A percentile compares a stretch with the other conserved stretches of the same genome.
Conservation (phyloP, 768 basidiomycete species). For the Pulveroboletus sp. region DNA sequence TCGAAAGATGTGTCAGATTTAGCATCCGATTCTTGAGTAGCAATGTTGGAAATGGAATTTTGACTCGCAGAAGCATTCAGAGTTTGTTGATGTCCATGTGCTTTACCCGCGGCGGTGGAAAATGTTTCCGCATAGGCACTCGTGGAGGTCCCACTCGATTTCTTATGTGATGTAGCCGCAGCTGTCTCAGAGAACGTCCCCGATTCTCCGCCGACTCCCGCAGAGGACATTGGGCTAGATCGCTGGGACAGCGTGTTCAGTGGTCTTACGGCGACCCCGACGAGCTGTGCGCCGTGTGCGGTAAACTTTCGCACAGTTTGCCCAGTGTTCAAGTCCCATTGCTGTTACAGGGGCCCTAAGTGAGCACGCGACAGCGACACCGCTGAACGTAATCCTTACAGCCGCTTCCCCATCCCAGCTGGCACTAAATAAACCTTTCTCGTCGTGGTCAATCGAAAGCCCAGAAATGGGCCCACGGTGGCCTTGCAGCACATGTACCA, state of each 20-base stretch:
- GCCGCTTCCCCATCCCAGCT: constrained; percentile 91
- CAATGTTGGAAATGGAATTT: constrained; percentile 21
- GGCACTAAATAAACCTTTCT: constrained; percentile 84
- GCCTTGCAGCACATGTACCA: constrained; percentile 58
- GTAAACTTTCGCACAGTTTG: constrained; percentile 70
- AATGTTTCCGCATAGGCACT: constrained; percentile 22
- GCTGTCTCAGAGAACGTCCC: constrained; percentile 14
- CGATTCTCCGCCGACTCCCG: constrained; percentile 21
- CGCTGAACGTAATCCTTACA: constrained; percentile 42
- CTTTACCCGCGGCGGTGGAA: constrained; percentile 14
- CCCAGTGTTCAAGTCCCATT: constrained; percentile 98
- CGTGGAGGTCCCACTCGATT: constrained; percentile 12
- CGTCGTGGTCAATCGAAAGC: constrained; percentile 74
- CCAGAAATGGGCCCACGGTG: constrained; percentile 83
- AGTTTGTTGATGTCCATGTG: constrained; percentile 12
- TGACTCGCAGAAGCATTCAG: constrained; percentile 20
- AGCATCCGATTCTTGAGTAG: constrained; percentile 46
- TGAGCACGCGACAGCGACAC: background rate
- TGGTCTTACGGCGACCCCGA: constrained; percentile 76
- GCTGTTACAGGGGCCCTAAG: constrained; percentile 42
- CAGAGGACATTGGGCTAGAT: constrained; percentile 22
- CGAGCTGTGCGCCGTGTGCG: constrained; percentile 80
- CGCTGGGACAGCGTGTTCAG: constrained; percentile 35
- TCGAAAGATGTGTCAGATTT: constrained; percentile 82
- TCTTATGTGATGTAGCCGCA: constrained; percentile 7